Conservation (phyloP, 192 early-diverging fungal genomes). For the Umbelopsis ramanniana region DNA sequence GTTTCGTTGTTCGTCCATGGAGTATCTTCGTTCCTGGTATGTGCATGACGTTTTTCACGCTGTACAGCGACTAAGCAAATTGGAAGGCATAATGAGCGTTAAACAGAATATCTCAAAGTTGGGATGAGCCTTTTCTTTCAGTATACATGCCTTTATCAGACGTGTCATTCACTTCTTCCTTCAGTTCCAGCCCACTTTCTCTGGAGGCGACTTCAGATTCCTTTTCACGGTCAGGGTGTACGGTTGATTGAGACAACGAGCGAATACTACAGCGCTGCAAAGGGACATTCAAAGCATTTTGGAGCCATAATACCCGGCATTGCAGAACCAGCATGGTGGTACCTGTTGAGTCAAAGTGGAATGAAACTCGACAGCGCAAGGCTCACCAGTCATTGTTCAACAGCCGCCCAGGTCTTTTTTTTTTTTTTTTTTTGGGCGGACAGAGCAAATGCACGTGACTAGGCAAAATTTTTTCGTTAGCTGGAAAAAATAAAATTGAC, state of each 20-base stretch:
- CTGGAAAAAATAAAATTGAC: constrained; percentile 24
- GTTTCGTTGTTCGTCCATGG: background rate
- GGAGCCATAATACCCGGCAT: background rate
- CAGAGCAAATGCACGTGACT: background rate
- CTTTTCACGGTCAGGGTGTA: background rate
- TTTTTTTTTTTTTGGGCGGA: background rate
- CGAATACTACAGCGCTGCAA: background rate
- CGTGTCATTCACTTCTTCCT: background rate
- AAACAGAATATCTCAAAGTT: no score
- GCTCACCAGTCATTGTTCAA: background rate
- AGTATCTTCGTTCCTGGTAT: background rate
- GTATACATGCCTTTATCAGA: background rate
- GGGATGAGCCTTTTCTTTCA: background rate
- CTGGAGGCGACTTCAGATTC: background rate
- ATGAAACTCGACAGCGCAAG: background rate
- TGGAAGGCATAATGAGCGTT: no score
- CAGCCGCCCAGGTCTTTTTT: background rate
- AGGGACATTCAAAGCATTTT: no score
- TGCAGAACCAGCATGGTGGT: constrained; percentile 5
- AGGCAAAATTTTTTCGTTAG: constrained; percentile 21
- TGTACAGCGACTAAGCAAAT: no score
- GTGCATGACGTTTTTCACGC: background rate
- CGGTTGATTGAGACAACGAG: background rate
- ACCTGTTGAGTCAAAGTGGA: background rate
- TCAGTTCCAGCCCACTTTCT: background rate